Evolutionary conservation across 345 rosid genomes (phyloP).

Genomic region (Syzygium aromaticum): DNA sequence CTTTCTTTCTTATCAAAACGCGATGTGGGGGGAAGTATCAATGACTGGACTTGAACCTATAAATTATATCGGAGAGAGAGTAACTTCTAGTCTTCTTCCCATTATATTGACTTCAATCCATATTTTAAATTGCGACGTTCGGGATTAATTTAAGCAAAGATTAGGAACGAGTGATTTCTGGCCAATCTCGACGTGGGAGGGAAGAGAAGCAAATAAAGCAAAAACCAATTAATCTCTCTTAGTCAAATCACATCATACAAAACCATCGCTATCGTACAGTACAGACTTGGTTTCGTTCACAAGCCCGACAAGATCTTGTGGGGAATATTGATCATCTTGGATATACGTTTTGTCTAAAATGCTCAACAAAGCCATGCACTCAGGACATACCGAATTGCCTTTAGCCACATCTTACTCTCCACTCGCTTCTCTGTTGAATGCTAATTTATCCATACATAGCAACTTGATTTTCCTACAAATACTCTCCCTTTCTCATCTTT

Average conservation of each 20-base stretch:
- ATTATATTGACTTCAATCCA: background rate
- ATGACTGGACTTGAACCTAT: background rate
- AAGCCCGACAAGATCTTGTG: conserved; percentile 17
- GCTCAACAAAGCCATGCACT: background rate
- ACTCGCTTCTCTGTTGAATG: background rate
- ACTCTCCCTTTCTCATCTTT: background rate
- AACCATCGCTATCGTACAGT: background rate
- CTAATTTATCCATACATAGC: background rate
- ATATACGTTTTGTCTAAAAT: background rate
- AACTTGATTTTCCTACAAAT: background rate
- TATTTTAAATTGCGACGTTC: background rate
- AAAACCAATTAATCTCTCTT: background rate
- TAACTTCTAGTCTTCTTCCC: background rate
- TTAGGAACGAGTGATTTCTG: background rate
- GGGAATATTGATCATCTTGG: conserved; percentile 9
- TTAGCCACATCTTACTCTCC: background rate
- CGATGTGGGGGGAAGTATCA: background rate
- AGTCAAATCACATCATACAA: background rate
- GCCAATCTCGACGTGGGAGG: background rate
- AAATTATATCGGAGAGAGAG: background rate
- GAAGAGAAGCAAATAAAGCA: background rate
- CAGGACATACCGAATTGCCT: background rate
- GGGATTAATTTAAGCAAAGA: background rate
- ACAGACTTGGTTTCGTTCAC: background rate
- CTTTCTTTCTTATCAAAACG: background rate